Conservation (phyloP, 306 rosid genomes). For the Quercus parvula region DNA sequence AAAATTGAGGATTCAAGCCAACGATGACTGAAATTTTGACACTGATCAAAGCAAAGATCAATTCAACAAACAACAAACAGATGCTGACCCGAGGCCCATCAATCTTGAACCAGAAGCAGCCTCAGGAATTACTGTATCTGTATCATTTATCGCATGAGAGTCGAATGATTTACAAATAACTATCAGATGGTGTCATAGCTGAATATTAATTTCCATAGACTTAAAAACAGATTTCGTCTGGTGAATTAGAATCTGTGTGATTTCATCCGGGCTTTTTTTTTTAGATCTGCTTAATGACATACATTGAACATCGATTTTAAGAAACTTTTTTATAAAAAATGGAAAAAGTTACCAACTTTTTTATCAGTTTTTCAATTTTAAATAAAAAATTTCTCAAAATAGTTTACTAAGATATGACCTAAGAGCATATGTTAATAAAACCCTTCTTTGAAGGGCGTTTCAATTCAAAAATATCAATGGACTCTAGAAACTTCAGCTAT, state of each 20-base stretch:
- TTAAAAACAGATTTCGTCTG: too few relatives aligned
- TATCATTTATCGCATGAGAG: neutral
- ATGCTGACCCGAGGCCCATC: neutral
- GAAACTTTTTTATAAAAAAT: fast-evolving
- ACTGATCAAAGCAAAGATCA: neutral
- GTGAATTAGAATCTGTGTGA: too few relatives aligned
- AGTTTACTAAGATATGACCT: too few relatives aligned
- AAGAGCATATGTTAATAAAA: too few relatives aligned
- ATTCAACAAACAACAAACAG: neutral
- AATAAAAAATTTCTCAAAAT: fast-evolving
- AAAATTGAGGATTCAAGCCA: neutral
- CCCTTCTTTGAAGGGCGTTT: fast-evolving
- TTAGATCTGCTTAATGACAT: fast-evolving
- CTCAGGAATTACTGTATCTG: neutral
- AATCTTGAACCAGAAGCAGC: neutral
- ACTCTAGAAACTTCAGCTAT: too few relatives aligned
- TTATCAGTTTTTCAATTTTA: fast-evolving
- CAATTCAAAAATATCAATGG: too few relatives aligned
- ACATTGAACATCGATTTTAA: fast-evolving
- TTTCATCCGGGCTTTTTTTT: too few relatives aligned
- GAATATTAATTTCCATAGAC: too few relatives aligned
- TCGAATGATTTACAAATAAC: neutral
- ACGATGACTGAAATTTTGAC: neutral
- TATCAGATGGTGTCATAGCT: too few relatives aligned
- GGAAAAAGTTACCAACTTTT: fast-evolving